phyloP scores from a whole-genome alignment of 768 basidiomycete species.

The Suillus paluster region DNA sequence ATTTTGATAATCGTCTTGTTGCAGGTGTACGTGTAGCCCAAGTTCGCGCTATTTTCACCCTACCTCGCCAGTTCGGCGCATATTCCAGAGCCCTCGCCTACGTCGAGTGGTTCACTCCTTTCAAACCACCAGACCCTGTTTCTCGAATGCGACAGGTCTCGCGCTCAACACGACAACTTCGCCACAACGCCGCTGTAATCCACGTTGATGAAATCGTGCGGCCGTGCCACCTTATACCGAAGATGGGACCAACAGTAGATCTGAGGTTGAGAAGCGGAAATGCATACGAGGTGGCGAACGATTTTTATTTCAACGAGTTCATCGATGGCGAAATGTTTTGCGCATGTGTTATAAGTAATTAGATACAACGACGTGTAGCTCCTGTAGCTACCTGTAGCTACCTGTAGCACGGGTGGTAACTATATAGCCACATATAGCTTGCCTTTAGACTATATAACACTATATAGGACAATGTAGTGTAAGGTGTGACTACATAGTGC shows the following conservation, averaged over 20 bases:
- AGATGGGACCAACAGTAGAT: conserved; percentile 21
- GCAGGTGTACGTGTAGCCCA: conserved; percentile 15
- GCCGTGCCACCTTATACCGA: conserved; percentile 11
- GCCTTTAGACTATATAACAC: background rate
- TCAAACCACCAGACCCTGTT: conserved; percentile 9
- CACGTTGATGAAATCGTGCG: background rate
- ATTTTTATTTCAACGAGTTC: conserved; percentile 11
- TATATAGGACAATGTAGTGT: background rate
- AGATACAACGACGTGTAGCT: background rate
- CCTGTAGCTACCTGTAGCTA: background rate
- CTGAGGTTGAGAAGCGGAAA: conserved; percentile 8
- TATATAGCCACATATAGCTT: background rate
- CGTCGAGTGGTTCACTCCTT: conserved; percentile 28
- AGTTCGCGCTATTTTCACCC: conserved; percentile 15
- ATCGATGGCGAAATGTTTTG: background rate
- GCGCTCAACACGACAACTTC: conserved; percentile 1
- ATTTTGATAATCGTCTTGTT: background rate
- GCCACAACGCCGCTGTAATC: background rate
- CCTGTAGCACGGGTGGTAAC: background rate
- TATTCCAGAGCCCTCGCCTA: conserved; percentile 24
- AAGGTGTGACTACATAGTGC: background rate
- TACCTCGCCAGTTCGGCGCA: conserved; percentile 11
- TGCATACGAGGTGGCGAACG: background rate
- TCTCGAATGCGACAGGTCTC: conserved; percentile 1
- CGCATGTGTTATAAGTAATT: background rate